Base-by-base conservation (phyloP, 306 rosid species). In the Lathyrus tuberosus region DNA sequence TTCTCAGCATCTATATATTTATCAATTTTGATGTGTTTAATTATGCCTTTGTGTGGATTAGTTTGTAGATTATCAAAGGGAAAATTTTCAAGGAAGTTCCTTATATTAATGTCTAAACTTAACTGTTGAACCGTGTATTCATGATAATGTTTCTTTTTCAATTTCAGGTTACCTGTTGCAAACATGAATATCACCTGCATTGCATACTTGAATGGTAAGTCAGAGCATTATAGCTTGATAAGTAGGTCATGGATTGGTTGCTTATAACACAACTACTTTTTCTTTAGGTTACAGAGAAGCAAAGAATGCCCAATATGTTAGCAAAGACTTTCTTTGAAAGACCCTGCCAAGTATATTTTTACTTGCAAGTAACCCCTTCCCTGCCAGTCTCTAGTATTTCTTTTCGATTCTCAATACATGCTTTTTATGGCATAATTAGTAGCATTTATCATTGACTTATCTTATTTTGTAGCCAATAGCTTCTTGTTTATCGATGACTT, bases 191-290 rank as follows among this genome's bases (percentile, higher is more conserved):
- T 78, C 97, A 94, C 79, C 88, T 94, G 77, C 98, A 90, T 49
- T 94, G 98, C 79, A 94, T 94, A 75, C 87, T 94, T 65, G 97
- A 94, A 81, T 94, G 98, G 98, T 94, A 80, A 70, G 80, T 88
- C 8, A 6, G 81, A 71, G 76, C 54, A 46, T 48, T 41, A 38
- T 69, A 33, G 63, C 52, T 40, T 38, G 35, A 11, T 59, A 8
- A 46, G 17, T 64, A 5, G 52, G 31, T 71, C n/a, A 22, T n/a
- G 63, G 40, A 10, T 48, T n/a, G n/a, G n/a, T n/a, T 66, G 12
- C 68, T 58, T 76, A 67, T 70, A 22, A 71, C 38, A 30, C 46
- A 56, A 26, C 1, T 62, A 33, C 3, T 10, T 40, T 43, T 20
- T 43, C 31, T 71, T 62, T 38, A 90, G 98, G 98, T 93, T 94